phyloP scores from a whole-genome alignment of 768 basidiomycete genomes.

The Leucosporidium yakuticum region DNA sequence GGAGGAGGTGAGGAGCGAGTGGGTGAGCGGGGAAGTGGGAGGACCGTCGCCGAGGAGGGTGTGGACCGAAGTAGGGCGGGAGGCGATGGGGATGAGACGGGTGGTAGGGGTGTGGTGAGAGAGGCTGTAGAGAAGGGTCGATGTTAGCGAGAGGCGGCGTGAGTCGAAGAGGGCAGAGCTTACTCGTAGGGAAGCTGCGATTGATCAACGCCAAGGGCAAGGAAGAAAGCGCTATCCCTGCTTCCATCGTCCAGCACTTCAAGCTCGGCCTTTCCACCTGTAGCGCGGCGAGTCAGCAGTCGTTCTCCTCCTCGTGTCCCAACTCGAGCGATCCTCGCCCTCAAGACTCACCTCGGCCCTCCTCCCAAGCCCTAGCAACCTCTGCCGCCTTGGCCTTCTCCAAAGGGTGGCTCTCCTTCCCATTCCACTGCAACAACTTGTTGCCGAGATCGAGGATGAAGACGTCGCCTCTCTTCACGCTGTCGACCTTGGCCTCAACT shows the following conservation, averaged over 20 bases:
- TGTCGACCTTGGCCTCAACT: neutral
- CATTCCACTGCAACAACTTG: slow-evolving; percentile 3
- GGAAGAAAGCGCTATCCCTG: neutral
- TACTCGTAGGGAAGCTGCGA: neutral
- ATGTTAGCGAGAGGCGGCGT: neutral
- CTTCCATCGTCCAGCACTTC: slow-evolving; percentile 1
- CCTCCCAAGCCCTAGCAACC: neutral
- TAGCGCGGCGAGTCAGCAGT: neutral
- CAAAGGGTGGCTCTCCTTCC: neutral
- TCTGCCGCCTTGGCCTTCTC: slow-evolving; percentile 7
- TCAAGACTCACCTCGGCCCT: slow-evolving; percentile 2
- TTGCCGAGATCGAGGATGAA: neutral
- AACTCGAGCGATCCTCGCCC: too few relatives aligned
- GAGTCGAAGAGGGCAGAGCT: neutral
- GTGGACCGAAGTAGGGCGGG: neutral
- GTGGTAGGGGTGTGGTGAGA: neutral
- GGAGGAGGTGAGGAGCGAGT: neutral
- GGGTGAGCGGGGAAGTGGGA: neutral
- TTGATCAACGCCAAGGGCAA: neutral
- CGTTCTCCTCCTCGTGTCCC: too few relatives aligned
- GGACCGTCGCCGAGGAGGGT: neutral
- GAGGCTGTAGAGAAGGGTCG: neutral
- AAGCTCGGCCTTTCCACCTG: neutral
- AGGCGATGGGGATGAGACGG: too few relatives aligned
- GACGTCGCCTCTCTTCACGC: neutral